A percentile compares a stretch with the other conserved stretches of the same genome.
These are phyloP conservation scores for Syncephalastrum monosporum DNA, from an alignment of 371 early-diverging fungal species.

Conservation along the genomic window DNA sequence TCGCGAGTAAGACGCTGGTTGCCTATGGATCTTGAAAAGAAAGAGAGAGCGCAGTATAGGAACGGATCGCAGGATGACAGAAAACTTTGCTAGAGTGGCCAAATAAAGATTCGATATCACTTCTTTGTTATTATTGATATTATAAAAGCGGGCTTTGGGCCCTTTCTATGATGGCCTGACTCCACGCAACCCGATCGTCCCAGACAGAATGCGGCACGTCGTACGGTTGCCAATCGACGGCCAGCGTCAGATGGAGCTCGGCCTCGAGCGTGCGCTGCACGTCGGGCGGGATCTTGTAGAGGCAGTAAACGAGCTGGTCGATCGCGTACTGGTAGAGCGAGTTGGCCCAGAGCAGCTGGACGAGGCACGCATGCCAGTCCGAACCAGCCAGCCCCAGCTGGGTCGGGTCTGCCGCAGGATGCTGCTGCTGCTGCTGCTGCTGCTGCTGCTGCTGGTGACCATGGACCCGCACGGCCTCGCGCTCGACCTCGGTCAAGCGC, in stretches of 20 bases:
- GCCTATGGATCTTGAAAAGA: no score
- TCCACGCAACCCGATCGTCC: slow-evolving; percentile 7
- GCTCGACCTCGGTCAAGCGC: slow-evolving; percentile 19
- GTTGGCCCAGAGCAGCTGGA: slow-evolving; percentile 20
- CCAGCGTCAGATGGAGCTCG: slow-evolving; percentile 26
- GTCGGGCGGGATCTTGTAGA: slow-evolving; percentile 32
- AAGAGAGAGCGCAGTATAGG: no score
- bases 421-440: no score
- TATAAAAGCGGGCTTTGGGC: no score
- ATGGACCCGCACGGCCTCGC: slow-evolving; percentile 1
- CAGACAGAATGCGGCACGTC: slow-evolving; percentile 1
- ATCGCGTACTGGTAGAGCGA: slow-evolving; percentile 40
- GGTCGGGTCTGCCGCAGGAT: no score
- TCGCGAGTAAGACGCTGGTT: no score
- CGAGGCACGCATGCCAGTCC: slow-evolving; percentile 3
- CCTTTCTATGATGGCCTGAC: slow-evolving; percentile 3
- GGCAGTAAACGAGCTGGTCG: slow-evolving; percentile 38
- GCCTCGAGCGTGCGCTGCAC: slow-evolving; percentile 37
- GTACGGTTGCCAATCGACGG: slow-evolving; percentile 10
- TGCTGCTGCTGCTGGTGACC: no score
- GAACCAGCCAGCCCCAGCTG: neutral
- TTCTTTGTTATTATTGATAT: no score
- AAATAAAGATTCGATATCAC: no score
- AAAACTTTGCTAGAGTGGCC: no score
- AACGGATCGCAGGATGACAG: no score